A percentile compares a stretch with the other conserved stretches of the same genome.
phyloP scores from a whole-genome alignment of 2,329 filamentous ascomycete genomes.

The Sarocladiaceae sp. region DNA sequence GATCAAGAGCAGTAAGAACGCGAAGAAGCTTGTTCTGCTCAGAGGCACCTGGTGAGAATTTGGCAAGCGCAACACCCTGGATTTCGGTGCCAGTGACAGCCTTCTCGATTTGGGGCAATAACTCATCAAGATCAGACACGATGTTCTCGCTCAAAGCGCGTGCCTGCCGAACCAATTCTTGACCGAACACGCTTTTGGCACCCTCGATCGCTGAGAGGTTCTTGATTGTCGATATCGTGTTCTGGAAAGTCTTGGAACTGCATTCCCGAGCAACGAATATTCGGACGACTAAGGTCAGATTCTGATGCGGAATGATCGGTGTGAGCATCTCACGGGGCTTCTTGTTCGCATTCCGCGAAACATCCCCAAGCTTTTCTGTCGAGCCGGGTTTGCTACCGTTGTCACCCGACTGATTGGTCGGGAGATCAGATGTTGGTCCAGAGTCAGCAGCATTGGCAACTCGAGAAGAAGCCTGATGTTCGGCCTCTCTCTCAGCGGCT shows the following conservation, averaged over 20 bases:
- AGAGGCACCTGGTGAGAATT: slow-evolving; percentile 92
- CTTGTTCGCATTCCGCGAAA: slow-evolving; percentile 26
- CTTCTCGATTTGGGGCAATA: slow-evolving; percentile 79
- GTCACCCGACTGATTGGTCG: too few species aligned
- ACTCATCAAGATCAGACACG: slow-evolving; percentile 73
- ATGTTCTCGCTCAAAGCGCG: slow-evolving; percentile 80
- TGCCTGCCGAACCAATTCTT: slow-evolving; percentile 83
- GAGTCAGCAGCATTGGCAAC: too few species aligned
- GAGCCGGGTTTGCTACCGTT: too few species aligned
- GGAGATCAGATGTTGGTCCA: too few species aligned
- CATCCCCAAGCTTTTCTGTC: slow-evolving; percentile 5
- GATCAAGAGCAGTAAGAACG: slow-evolving; percentile 88
- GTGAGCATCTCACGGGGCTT: slow-evolving; percentile 61
- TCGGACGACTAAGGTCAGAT: slow-evolving; percentile 89
- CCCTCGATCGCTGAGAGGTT: slow-evolving; percentile 90
- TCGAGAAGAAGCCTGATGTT: slow-evolving; percentile 21
- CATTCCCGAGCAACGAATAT: slow-evolving; percentile 95
- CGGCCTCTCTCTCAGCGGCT: slow-evolving; percentile 45
- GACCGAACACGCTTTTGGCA: slow-evolving; percentile 85
- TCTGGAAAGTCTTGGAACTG: slow-evolving; percentile 95
- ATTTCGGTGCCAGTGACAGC: slow-evolving; percentile 89
- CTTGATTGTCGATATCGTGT: slow-evolving; percentile 97
- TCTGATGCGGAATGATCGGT: slow-evolving; percentile 80
- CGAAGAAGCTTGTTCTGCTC: slow-evolving; percentile 94
- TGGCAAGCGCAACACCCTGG: slow-evolving; percentile 85